Conservation (phyloP, 768 basidiomycete species). For the Postia placenta region DNA sequence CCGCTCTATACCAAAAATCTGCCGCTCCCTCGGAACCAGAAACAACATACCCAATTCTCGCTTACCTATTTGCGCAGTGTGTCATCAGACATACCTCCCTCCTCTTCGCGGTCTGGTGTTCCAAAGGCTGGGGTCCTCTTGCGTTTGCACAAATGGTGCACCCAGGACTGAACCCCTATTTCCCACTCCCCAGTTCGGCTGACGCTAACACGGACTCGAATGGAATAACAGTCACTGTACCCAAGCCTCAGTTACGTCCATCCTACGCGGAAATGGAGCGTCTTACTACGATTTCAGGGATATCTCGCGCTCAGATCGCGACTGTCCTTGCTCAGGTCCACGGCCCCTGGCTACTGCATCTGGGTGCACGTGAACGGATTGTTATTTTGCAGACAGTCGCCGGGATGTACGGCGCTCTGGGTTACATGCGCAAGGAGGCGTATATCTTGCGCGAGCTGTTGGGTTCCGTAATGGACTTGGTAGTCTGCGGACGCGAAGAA, state of each 20-base stretch:
- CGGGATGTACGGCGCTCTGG: conserved; percentile 72
- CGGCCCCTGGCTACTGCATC: conserved; percentile 81
- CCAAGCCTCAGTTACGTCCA: conserved; percentile 3
- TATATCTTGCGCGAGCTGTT: conserved; percentile 82
- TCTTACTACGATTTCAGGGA: conserved; percentile 59
- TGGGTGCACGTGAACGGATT: conserved; percentile 73
- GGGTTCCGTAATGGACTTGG: conserved; percentile 75
- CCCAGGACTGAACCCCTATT: conserved; percentile 50
- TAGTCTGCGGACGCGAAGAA: conserved; percentile 83
- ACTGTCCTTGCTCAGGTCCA: conserved; percentile 64
- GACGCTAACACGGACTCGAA: conserved; percentile 22
- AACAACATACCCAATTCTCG: conserved; percentile 52
- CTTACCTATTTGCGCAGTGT: conserved; percentile 61
- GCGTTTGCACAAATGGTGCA: conserved; percentile 74
- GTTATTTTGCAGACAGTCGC: conserved; percentile 64
- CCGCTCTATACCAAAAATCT: conserved; percentile 52
- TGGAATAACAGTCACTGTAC: conserved; percentile 16
- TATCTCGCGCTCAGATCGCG: conserved; percentile 66
- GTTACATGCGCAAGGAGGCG: conserved; percentile 84
- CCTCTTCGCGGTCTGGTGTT: conserved; percentile 74
- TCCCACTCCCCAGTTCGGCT: conserved; percentile 52
- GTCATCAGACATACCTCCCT: conserved; percentile 71
- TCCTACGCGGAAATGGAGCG: conserved; percentile 55
- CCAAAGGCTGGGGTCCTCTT: conserved; percentile 83
- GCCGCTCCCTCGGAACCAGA: conserved; percentile 40